phyloP scores from a whole-genome alignment of 1,284 basidiomycete genomes.

The Athelia sp. region DNA sequence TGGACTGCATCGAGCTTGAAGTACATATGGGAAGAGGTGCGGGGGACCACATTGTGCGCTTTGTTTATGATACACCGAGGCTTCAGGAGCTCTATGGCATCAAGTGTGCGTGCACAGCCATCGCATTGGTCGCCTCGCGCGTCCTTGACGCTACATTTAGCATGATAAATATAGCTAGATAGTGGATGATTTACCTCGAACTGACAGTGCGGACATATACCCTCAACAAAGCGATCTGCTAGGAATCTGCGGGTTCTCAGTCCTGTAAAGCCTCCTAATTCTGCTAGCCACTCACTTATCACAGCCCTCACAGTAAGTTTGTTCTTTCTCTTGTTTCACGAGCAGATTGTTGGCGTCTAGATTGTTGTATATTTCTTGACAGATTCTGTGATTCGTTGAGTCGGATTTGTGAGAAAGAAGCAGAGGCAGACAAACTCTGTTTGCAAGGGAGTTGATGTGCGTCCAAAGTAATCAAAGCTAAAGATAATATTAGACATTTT shows the following conservation, averaged over 20 bases:
- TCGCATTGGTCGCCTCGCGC: slow-evolving; percentile 99
- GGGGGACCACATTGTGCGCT: slow-evolving; percentile 71
- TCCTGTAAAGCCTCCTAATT: background rate
- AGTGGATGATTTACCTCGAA: slow-evolving; percentile 53
- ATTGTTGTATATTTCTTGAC: slow-evolving; percentile 83
- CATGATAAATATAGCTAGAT: background rate
- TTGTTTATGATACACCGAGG: slow-evolving; percentile 93
- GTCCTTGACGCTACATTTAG: slow-evolving; percentile 54
- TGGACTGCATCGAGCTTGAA: slow-evolving; percentile 85
- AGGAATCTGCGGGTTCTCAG: slow-evolving; percentile 59
- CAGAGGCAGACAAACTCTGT: slow-evolving; percentile 60
- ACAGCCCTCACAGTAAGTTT: slow-evolving; percentile 92
- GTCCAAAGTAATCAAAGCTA: slow-evolving; percentile 96
- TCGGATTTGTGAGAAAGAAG: background rate
- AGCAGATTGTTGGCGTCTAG: slow-evolving; percentile 76
- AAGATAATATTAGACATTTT: slow-evolving; percentile 13
- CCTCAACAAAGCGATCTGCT: slow-evolving; percentile 94
- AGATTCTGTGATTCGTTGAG: slow-evolving; percentile 56
- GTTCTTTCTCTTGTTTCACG: slow-evolving; percentile 80
- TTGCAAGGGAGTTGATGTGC: slow-evolving; percentile 89
- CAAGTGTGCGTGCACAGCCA: slow-evolving; percentile 87
- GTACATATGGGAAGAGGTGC: slow-evolving; percentile 92
- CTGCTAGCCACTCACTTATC: slow-evolving; percentile 52
- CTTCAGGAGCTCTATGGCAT: slow-evolving; percentile 90
- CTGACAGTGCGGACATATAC: slow-evolving; percentile 87